phyloP scores from a whole-genome alignment of 164 flowering plant species.

The Vitis rotundifolia region DNA sequence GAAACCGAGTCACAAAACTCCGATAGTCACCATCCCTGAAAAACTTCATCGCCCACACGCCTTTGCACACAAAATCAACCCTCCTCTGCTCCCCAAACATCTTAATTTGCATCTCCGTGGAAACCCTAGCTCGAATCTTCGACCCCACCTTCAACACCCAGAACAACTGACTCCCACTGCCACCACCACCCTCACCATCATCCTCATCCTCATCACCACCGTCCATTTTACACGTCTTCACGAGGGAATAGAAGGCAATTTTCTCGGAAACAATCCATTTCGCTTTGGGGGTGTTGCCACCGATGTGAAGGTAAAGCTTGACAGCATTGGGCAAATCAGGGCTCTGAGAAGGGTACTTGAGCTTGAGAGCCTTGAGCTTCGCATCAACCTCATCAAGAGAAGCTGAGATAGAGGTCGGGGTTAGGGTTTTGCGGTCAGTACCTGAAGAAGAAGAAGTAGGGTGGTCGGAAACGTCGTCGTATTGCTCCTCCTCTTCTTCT shows the following conservation, averaged over 20 bases:
- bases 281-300: constrained; percentile 61
- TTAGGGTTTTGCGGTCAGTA: not conserved
- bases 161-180: constrained; percentile 7
- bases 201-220: constrained; percentile 28
- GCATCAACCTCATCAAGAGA: constrained; percentile 37
- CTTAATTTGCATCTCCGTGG: constrained; percentile 65
- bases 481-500: constrained; percentile 18
- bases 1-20: constrained; percentile 38
- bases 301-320: constrained; percentile 56
- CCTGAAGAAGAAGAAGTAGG: constrained; percentile 15
- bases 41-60: constrained; percentile 66
- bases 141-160: constrained; percentile 61
- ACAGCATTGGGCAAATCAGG: constrained; percentile 29
- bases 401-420: constrained; percentile 3
- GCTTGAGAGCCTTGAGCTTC: constrained; percentile 34
- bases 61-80: constrained; percentile 61
- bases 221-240: constrained; percentile 17
- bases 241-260: constrained; percentile 28
- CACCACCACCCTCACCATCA: constrained; percentile 15
- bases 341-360: constrained; percentile 29
- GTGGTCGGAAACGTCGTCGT: constrained; percentile 22
- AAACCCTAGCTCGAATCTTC: constrained; percentile 62
- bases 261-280: constrained; percentile 63
- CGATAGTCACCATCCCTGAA: constrained; percentile 36
- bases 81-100: constrained; percentile 65